Evolutionary conservation across 169 alveolate species (phyloP).

Genomic region (Plasmodium gallinaceum): DNA sequence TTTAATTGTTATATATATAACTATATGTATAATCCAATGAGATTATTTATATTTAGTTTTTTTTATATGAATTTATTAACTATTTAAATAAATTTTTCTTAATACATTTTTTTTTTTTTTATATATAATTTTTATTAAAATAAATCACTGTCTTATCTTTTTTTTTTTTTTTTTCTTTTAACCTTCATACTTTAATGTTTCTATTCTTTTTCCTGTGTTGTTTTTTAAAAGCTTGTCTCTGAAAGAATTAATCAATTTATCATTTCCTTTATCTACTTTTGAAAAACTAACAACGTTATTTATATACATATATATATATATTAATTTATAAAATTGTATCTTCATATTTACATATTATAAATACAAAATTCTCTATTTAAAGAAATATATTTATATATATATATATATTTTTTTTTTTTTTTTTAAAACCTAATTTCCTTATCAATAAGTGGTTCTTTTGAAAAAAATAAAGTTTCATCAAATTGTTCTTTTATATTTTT

Average conservation of each 20-base stretch:
- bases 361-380: no score
- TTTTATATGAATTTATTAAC: not conserved
- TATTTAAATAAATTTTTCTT: not conserved
- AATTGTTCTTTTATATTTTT: conserved; percentile 14
- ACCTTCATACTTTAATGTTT: conserved; percentile 43
- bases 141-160: not conserved
- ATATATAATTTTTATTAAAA: no score
- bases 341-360: not conserved
- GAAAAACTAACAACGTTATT: not conserved
- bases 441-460: conserved; percentile 1
- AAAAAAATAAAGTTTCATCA: conserved; percentile 5
- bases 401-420: not conserved
- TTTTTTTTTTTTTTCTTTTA: not conserved
- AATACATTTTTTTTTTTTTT: no score
- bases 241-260: conserved; percentile 11
- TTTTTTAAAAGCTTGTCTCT: conserved; percentile 27
- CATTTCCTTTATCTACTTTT: conserved; percentile 4
- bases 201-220: conserved; percentile 10
- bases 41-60: not conserved
- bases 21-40: no score
- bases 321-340: not conserved
- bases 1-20: no score
- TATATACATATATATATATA: not conserved
- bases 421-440: conserved; percentile 19
- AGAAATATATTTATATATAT: not conserved